Evolutionary conservation across 75 land plant genomes (phyloP).

Genomic region (Gnetum montanum): DNA sequence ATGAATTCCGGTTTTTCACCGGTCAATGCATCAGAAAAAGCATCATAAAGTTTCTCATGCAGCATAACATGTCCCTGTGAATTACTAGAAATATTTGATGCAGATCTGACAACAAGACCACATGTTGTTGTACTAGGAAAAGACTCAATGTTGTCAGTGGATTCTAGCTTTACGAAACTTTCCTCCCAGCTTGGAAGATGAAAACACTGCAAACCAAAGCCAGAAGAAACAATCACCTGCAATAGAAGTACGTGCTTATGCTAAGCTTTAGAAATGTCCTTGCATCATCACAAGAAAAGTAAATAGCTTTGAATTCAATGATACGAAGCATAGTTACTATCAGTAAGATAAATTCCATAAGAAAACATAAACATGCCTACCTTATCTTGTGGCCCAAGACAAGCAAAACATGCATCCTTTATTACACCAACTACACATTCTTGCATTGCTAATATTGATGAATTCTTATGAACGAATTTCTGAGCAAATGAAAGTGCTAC

Average conservation of each 20-base stretch:
- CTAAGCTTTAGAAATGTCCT: no score
- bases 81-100: background rate
- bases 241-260: no score
- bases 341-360: no score
- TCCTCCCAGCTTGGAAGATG: background rate
- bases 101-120: slow-evolving; percentile 2
- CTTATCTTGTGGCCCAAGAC: slow-evolving; percentile 8
- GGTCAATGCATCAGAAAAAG: slow-evolving; percentile 3
- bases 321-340: no score
- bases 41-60: slow-evolving; percentile 6
- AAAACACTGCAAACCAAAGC: background rate
- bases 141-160: background rate
- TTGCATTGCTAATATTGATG: background rate
- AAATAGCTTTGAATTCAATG: no score
- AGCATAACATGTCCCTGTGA: slow-evolving; percentile 1
- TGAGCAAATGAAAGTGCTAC: background rate
- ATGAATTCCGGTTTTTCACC: background rate
- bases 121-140: slow-evolving; percentile 1
- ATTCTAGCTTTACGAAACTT: slow-evolving; percentile 4
- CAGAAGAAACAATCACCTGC: slow-evolving; percentile 3
- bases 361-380: background rate
- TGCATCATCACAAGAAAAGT: no score
- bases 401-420: slow-evolving; percentile 8
- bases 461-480: background rate
- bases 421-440: slow-evolving; percentile 2